Evolutionary conservation across 768 basidiomycete genomes (phyloP).

Genomic region (Hirschioporus abietinus): DNA sequence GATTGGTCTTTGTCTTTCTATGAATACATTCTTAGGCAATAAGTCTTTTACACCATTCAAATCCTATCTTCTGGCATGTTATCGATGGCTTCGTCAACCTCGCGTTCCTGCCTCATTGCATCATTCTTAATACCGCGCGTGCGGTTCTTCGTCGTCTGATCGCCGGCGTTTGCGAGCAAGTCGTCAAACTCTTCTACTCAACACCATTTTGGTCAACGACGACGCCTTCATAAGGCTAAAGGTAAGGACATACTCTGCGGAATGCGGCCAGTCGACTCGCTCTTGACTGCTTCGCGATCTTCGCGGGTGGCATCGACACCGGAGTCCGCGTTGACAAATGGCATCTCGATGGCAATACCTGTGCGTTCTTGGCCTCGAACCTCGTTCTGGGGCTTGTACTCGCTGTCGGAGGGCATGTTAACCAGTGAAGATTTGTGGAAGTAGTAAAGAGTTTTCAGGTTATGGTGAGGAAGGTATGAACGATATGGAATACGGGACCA

Average conservation of each 20-base stretch:
- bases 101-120: conserved; percentile 21
- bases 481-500: too few relatives aligned
- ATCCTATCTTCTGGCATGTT: conserved; percentile 4
- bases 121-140: conserved; percentile 22
- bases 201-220: background rate
- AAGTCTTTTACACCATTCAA: background rate
- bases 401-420: background rate
- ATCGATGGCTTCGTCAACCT: conserved; percentile 16
- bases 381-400: background rate
- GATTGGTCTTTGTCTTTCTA: too few relatives aligned
- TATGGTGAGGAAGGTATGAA: too few relatives aligned
- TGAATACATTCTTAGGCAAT: too few relatives aligned
- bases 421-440: too few relatives aligned
- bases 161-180: conserved; percentile 7
- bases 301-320: conserved; percentile 15
- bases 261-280: conserved; percentile 18
- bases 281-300: conserved; percentile 17
- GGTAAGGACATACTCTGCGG: conserved; percentile 13
- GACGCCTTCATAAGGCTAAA: background rate
- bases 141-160: conserved; percentile 11
- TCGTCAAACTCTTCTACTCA: conserved; percentile 21
- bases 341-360: background rate
- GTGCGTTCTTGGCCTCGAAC: background rate
- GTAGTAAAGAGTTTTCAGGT: too few relatives aligned
- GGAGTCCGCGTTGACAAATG: background rate